Percentiles rank a stretch among this genome's conserved stretches.
These are phyloP conservation scores for Reticulascus tulasneorum DNA, from an alignment of 2,329 filamentous ascomycete species.

Conservation along the genomic window DNA sequence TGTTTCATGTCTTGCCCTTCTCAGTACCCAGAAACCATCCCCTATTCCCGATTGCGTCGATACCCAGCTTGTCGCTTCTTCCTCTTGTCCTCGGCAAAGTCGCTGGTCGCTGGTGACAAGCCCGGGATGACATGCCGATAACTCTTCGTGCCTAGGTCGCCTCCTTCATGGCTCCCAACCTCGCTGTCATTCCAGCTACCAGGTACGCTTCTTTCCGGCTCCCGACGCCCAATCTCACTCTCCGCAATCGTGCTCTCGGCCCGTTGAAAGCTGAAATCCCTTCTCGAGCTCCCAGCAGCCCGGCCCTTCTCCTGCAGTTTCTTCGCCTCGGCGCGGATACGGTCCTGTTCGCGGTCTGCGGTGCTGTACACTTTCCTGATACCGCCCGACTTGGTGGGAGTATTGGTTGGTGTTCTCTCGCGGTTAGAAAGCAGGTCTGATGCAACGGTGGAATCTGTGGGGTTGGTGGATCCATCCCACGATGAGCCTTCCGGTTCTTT, in stretches of 20 bases:
- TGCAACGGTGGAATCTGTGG: slow-evolving; percentile 61
- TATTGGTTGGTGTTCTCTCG: slow-evolving; percentile 53
- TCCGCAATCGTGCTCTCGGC: slow-evolving; percentile 30
- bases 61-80: slow-evolving; percentile 33
- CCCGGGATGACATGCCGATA: slow-evolving; percentile 55
- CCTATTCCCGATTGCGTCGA: slow-evolving; percentile 20
- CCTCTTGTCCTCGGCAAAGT: slow-evolving; percentile 40
- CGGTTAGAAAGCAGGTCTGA: slow-evolving; percentile 58
- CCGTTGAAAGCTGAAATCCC: slow-evolving; percentile 53
- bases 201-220: slow-evolving; percentile 22
- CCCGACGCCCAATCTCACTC: slow-evolving; percentile 22
- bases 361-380: slow-evolving; percentile 62
- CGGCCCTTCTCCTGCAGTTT: slow-evolving; percentile 52
- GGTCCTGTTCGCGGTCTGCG: slow-evolving; percentile 53
- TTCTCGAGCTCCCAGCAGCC: slow-evolving; percentile 24
- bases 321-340: slow-evolving; percentile 52
- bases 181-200: slow-evolving; percentile 37
- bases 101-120: slow-evolving; percentile 29
- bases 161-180: slow-evolving; percentile 27
- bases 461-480: slow-evolving; percentile 71
- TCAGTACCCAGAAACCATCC: not conserved
- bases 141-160: slow-evolving; percentile 54
- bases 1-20: not conserved
- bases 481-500: slow-evolving; percentile 71
- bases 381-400: slow-evolving; percentile 38